Percentiles rank a stretch among this genome's conserved stretches.
phyloP scores from a whole-genome alignment of 257 asterid species.

The Echites panduratus region DNA sequence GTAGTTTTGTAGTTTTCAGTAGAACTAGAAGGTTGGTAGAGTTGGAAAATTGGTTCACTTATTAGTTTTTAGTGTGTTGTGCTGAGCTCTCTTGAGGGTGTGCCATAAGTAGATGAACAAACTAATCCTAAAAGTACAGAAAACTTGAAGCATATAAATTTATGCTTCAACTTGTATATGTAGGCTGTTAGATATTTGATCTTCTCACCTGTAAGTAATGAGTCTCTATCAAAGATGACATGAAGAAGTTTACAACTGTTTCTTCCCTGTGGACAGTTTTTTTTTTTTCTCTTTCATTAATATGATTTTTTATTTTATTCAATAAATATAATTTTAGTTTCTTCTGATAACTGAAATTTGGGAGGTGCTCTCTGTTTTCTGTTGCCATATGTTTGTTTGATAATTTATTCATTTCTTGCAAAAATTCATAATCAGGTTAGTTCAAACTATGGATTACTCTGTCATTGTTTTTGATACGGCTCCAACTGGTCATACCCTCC shows the following conservation, averaged over 20 bases:
- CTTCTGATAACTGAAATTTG: background rate
- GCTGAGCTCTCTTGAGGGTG: background rate
- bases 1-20: background rate
- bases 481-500: conserved; percentile 98
- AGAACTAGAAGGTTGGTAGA: background rate
- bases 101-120: background rate
- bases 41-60: background rate
- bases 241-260: background rate
- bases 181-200: background rate
- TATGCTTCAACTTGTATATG: background rate
- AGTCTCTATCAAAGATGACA: background rate
- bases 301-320: background rate
- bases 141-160: background rate
- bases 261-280: background rate
- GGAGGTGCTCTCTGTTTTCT: background rate
- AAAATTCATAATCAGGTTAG: conserved; percentile 54
- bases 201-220: background rate
- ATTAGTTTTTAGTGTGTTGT: background rate
- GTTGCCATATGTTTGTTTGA: background rate
- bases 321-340: background rate
- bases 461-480: conserved; percentile 95
- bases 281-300: background rate
- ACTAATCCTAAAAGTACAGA: background rate
- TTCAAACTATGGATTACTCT: conserved; percentile 94
- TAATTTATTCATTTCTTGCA: background rate